Conservation (phyloP, 2,329 filamentous ascomycete genomes). For the Neonectria magnoliae region DNA sequence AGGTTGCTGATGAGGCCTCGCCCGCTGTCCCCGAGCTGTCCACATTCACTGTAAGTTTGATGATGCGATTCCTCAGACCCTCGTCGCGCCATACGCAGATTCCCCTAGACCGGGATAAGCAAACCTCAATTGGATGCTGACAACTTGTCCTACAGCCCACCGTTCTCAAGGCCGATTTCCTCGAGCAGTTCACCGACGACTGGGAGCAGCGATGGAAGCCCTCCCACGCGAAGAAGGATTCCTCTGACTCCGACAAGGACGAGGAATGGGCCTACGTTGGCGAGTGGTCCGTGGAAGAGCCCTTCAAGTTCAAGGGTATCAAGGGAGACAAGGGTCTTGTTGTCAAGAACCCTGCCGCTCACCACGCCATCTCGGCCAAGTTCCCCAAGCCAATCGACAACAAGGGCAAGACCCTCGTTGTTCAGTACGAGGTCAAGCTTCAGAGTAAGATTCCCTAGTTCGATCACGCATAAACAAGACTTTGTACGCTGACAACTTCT, state of each 20-base stretch:
- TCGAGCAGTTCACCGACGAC: slow-evolving; percentile 98
- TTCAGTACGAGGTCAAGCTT: slow-evolving; percentile 99
- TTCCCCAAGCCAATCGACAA: slow-evolving; percentile 97
- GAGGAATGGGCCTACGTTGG: slow-evolving; percentile 98
- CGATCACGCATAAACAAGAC: not conserved
- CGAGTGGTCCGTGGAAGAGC: slow-evolving; percentile 97
- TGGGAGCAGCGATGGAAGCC: slow-evolving; percentile 95
- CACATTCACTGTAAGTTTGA: slow-evolving; percentile 82
- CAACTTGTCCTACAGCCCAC: slow-evolving; percentile 73
- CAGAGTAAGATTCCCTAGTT: slow-evolving; percentile 73
- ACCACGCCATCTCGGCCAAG: slow-evolving; percentile 99
- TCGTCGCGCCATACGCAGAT: not conserved
- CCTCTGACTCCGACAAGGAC: slow-evolving; percentile 75
- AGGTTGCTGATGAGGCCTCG: slow-evolving; percentile 66
- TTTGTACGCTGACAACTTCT: slow-evolving; percentile 45
- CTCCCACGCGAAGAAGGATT: slow-evolving; percentile 96
- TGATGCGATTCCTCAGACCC: not conserved
- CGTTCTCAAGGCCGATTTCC: slow-evolving; percentile 88
- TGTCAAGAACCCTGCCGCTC: slow-evolving; percentile 96
- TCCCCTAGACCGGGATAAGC: not conserved
- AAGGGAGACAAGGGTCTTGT: slow-evolving; percentile 96
- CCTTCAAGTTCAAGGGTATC: slow-evolving; percentile 87
- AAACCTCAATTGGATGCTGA: slow-evolving; percentile 39
- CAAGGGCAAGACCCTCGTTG: slow-evolving; percentile 95
- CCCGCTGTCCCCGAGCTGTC: slow-evolving; percentile 73